Conservation (phyloP, 208 protist species). For the Acanthamoeba rhysodes region DNA sequence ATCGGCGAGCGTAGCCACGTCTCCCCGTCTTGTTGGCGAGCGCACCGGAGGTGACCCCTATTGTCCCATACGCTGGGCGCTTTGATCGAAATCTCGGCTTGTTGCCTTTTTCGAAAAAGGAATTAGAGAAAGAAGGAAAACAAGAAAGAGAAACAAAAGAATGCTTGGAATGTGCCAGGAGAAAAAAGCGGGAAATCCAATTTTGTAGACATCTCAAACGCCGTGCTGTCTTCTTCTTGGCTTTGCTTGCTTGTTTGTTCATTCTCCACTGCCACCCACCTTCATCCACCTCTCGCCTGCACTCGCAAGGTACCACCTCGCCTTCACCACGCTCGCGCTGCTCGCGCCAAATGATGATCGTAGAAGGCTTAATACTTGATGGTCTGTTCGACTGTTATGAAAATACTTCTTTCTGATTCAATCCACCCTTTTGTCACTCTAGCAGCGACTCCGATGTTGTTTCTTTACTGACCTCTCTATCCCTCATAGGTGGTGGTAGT, state of each 20-base stretch:
- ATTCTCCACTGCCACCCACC: no score
- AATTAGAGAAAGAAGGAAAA: no score
- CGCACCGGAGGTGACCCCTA: not conserved
- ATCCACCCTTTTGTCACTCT: not conserved
- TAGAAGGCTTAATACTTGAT: slow-evolving; percentile 67
- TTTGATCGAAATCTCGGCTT: not conserved
- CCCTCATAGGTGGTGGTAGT: no score
- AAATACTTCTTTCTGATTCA: slow-evolving; percentile 37
- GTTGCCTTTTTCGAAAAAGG: not conserved
- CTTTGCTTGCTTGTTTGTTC: no score
- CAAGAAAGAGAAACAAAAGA: not conserved
- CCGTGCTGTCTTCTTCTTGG: not conserved
- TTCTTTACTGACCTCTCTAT: not conserved
- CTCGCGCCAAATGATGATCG: not conserved
- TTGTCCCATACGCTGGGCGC: not conserved
- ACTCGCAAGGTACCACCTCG: not conserved
- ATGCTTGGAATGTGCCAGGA: not conserved
- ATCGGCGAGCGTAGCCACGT: not conserved
- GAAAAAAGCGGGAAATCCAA: not conserved
- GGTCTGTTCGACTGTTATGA: slow-evolving; percentile 46
- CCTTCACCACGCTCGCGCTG: not conserved
- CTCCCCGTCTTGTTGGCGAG: not conserved
- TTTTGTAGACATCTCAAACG: not conserved
- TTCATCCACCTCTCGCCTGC: no score
- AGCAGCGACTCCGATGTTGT: not conserved